These are phyloP conservation scores for Myriosclerotinia duriaeana DNA, from an alignment of 2,329 filamentous ascomycete species.

Conservation along the genomic window DNA sequence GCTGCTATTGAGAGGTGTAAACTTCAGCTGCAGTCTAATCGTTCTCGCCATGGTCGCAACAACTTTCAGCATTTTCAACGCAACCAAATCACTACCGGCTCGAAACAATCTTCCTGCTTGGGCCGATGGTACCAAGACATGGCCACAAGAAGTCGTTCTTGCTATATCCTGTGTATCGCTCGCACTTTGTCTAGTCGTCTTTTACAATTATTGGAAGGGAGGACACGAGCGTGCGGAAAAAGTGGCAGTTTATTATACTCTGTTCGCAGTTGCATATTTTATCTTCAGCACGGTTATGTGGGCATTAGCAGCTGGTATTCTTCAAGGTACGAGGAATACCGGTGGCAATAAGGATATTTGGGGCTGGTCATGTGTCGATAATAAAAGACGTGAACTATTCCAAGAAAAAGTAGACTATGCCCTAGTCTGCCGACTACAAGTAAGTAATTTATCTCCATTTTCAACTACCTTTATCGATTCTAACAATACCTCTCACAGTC, in stretches of 20 bases:
- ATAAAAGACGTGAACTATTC: slow-evolving; percentile 76
- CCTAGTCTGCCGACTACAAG: slow-evolving; percentile 85
- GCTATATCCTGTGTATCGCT: slow-evolving; percentile 79
- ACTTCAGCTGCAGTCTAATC: slow-evolving; percentile 95
- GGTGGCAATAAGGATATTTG: slow-evolving; percentile 84
- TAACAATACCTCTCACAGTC: slow-evolving; percentile 55
- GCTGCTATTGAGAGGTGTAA: slow-evolving; percentile 89
- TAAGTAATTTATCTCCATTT: slow-evolving; percentile 44
- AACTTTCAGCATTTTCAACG: slow-evolving; percentile 90
- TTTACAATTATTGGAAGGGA: slow-evolving; percentile 82
- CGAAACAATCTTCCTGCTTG: slow-evolving; percentile 83
- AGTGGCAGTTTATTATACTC: slow-evolving; percentile 89
- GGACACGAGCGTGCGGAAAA: slow-evolving; percentile 90
- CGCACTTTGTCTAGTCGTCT: slow-evolving; percentile 72
- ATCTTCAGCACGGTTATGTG: slow-evolving; percentile 91
- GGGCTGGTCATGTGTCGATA: slow-evolving; percentile 97
- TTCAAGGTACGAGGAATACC: slow-evolving; percentile 75
- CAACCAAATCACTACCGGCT: slow-evolving; percentile 70
- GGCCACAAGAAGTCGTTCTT: slow-evolving; percentile 87
- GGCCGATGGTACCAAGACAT: slow-evolving; percentile 75
- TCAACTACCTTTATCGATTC: not conserved
- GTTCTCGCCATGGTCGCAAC: slow-evolving; percentile 85
- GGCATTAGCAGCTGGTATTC: slow-evolving; percentile 78
- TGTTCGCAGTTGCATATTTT: slow-evolving; percentile 92
- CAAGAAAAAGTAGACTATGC: slow-evolving; percentile 80